Conservation (phyloP, 1,139 yeast genomes). For the Yamadazyma oceani region DNA sequence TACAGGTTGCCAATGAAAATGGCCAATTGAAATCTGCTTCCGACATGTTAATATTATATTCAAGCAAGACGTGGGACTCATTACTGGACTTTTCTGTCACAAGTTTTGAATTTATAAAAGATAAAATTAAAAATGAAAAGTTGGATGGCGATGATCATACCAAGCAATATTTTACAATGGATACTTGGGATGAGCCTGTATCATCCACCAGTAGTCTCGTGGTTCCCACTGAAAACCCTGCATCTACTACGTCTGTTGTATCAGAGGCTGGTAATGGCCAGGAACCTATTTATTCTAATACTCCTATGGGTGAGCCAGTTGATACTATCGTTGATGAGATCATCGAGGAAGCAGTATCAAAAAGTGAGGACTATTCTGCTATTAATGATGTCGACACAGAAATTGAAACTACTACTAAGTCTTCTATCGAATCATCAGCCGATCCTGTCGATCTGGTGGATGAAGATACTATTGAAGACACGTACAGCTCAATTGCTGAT, state of each 20-base stretch:
- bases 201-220: constrained; percentile 3
- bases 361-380: constrained; percentile 5
- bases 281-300: not conserved
- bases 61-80: constrained; percentile 20
- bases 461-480: constrained; percentile 5
- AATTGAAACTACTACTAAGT: constrained; percentile 9
- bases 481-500: constrained; percentile 5
- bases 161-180: constrained; percentile 27
- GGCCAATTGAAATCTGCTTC: constrained; percentile 33
- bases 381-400: constrained; percentile 13
- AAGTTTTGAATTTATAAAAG: constrained; percentile 38
- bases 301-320: constrained; percentile 11
- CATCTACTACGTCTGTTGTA: not conserved
- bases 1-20: constrained; percentile 39
- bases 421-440: no score
- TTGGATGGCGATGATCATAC: constrained; percentile 27
- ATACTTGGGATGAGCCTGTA: constrained; percentile 23
- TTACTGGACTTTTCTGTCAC: constrained; percentile 25
- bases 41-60: constrained; percentile 18
- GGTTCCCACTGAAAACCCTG: not conserved
- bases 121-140: constrained; percentile 40
- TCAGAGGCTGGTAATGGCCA: no score
- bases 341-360: constrained; percentile 18
- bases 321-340: constrained; percentile 11
- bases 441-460: constrained; percentile 2